Percentiles rank a stretch among this genome's conserved stretches.
These are phyloP conservation scores for Niebla homalea DNA, from an alignment of 495 filamentous ascomycete species.

Conservation along the genomic window DNA sequence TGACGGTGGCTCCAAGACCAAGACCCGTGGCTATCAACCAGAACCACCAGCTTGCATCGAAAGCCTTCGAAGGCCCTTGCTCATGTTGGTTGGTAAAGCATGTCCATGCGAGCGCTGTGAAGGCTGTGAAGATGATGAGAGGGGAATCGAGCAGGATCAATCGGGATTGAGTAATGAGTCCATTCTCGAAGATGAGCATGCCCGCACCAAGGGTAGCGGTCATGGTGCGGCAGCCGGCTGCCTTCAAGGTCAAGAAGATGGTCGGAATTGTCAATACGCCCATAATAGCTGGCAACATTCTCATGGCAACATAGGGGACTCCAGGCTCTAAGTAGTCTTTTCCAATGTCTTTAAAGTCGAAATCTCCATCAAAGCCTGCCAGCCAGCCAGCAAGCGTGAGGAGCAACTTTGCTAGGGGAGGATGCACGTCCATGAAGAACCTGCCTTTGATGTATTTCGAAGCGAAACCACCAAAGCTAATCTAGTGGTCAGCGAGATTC, in stretches of 20 bases:
- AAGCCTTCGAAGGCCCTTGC: slow-evolving; percentile 74
- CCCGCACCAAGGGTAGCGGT: slow-evolving; percentile 71
- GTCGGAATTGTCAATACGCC: slow-evolving; percentile 77
- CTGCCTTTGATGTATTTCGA: slow-evolving; percentile 96
- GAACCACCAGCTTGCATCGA: slow-evolving; percentile 89
- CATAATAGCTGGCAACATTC: slow-evolving; percentile 76
- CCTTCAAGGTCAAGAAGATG: slow-evolving; percentile 91
- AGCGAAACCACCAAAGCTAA: slow-evolving; percentile 91
- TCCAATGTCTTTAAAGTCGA: slow-evolving; percentile 99
- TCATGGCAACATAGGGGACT: slow-evolving; percentile 96
- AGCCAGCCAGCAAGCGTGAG: slow-evolving; percentile 92
- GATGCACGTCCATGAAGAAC: slow-evolving; percentile 99
- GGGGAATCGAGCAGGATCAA: slow-evolving; percentile 94
- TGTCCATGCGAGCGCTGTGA: slow-evolving; percentile 81
- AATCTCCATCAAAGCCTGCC: slow-evolving; percentile 86
- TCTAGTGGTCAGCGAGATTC: slow-evolving; percentile 2
- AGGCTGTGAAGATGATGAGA: slow-evolving; percentile 80
- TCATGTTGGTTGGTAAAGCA: slow-evolving; percentile 97
- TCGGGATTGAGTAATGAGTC: slow-evolving; percentile 83
- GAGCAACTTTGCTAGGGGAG: slow-evolving; percentile 90
- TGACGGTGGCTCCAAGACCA: slow-evolving; percentile 77
- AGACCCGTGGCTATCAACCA: slow-evolving; percentile 84
- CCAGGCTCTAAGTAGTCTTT: slow-evolving; percentile 93
- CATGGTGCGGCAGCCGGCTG: slow-evolving; percentile 71
- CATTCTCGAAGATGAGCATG: slow-evolving; percentile 91